Conservation (phyloP, 192 early-diverging fungal genomes). For the Rhizophlyctis rosea region DNA sequence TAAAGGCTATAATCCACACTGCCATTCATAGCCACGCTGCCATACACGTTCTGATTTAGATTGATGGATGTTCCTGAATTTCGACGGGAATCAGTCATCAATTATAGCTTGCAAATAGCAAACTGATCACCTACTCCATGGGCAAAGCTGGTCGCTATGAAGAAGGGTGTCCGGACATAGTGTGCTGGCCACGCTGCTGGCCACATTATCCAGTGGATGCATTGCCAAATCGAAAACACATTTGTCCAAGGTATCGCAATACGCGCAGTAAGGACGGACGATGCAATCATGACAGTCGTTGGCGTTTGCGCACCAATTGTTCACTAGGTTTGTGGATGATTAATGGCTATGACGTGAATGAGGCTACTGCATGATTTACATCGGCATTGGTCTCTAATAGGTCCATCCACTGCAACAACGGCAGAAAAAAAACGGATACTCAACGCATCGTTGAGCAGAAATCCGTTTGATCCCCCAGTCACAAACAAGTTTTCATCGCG, state of each 20-base stretch:
- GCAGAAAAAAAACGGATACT: background rate
- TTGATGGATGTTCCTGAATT: background rate
- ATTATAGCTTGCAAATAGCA: background rate
- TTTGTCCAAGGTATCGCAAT: conserved; percentile 10
- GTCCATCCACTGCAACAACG: background rate
- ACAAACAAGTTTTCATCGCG: background rate
- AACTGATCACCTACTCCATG: background rate
- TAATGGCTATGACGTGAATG: background rate
- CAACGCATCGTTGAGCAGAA: conserved; percentile 16
- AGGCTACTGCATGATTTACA: background rate
- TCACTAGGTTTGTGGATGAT: background rate
- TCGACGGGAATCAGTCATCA: background rate
- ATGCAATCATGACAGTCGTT: conserved; percentile 29
- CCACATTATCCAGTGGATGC: too few species aligned
- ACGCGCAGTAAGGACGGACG: conserved; percentile 22
- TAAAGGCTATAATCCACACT: conserved; percentile 6
- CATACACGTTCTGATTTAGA: background rate
- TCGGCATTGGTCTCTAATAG: background rate
- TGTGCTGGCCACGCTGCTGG: background rate
- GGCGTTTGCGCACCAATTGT: conserved; percentile 11
- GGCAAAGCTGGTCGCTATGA: background rate
- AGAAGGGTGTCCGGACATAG: background rate
- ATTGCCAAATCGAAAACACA: conserved; percentile 8
- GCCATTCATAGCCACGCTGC: background rate
- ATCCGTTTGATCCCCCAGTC: conserved; percentile 14